A percentile compares a stretch with the other conserved stretches of the same genome.
Evolutionary conservation across 345 rosid genomes (phyloP).

Genomic region (Corchorus capsularis): DNA sequence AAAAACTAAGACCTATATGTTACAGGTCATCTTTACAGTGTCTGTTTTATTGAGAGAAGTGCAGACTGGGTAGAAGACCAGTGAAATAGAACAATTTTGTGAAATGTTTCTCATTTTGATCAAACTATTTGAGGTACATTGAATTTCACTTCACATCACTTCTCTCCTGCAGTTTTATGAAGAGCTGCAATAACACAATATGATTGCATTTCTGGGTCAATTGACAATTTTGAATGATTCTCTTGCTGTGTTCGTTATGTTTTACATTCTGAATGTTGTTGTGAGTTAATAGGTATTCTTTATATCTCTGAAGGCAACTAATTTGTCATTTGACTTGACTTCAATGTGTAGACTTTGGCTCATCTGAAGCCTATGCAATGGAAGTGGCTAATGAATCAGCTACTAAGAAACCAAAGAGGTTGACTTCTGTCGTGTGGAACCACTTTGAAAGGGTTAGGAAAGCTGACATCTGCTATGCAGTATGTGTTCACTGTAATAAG

Average conservation of each 20-base stretch:
- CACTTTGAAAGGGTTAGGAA: slow-evolving; percentile 91
- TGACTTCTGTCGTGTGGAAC: slow-evolving; percentile 93
- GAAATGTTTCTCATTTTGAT: neutral
- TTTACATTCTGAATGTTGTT: neutral
- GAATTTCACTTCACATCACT: neutral
- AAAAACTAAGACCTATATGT: neutral
- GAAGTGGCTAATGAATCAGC: slow-evolving; percentile 63
- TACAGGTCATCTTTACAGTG: neutral
- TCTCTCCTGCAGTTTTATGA: slow-evolving; percentile 5
- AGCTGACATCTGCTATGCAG: slow-evolving; percentile 87
- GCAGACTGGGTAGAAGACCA: too few species aligned
- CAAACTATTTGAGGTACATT: neutral
- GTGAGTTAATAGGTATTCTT: neutral
- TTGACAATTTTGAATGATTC: neutral
- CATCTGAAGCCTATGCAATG: slow-evolving; percentile 50
- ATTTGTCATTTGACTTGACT: slow-evolving; percentile 13
- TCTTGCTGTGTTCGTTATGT: neutral
- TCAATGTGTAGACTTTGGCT: slow-evolving; percentile 37
- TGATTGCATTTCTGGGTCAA: neutral
- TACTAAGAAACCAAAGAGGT: slow-evolving; percentile 76
- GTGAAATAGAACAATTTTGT: neutral
- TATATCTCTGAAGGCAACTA: neutral
- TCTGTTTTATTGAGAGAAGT: neutral
- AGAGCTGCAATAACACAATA: neutral
- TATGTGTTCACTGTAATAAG: slow-evolving; percentile 86